Base-by-base conservation (phyloP, 495 filamentous ascomycete genomes). In the Corynascus novoguineensis region DNA sequence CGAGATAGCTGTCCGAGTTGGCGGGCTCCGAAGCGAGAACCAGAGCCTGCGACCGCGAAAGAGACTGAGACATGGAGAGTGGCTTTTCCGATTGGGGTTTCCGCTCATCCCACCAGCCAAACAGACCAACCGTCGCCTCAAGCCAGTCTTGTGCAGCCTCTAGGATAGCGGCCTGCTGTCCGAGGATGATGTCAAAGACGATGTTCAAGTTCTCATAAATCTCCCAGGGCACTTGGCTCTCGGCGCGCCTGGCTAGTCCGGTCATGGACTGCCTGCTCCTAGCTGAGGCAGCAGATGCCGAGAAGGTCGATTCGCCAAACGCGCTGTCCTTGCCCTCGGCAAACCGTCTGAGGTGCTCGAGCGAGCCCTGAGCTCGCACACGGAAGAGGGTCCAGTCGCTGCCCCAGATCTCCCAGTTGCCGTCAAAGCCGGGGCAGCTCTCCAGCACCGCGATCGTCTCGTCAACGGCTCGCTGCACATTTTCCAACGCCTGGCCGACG, bases 81-180 rank as follows among this genome's bases (percentile, higher is more conserved):
- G 63, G 54, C 56, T 64, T 65, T 5, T 72, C 70, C 17, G 78
- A 78, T 50, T 85, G 83, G 9, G 12, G 7, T 34, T 15, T 49
- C 19, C 87, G 81, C 34, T 91, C 88, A 67, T 90, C 84, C 89
- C 90, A 95, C 91, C 91, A 96, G 0, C 85, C 83, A 10, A 89
- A 86, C 44, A 95, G 70, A 4, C 83, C 86, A 47, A 95, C 70
- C 2, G 86, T 86, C 0, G 89, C 90, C 70, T 97, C 92, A 44
- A 90, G 78, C 91, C 90, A 97, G 68, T 93, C 89, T 61, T 87
- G 79, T 10, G 89, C 77, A 45, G 79, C 73, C 31, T 80, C 78
- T 34, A 91, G 74, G 58, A 95, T 88, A 12, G 88, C 83, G 10
- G 78, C 73, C 11, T 80, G 70, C 44, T 84, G 79, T 21, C 92